Evolutionary conservation across 164 flowering plant species (phyloP).

Genomic region (Brasenia schreberi): DNA sequence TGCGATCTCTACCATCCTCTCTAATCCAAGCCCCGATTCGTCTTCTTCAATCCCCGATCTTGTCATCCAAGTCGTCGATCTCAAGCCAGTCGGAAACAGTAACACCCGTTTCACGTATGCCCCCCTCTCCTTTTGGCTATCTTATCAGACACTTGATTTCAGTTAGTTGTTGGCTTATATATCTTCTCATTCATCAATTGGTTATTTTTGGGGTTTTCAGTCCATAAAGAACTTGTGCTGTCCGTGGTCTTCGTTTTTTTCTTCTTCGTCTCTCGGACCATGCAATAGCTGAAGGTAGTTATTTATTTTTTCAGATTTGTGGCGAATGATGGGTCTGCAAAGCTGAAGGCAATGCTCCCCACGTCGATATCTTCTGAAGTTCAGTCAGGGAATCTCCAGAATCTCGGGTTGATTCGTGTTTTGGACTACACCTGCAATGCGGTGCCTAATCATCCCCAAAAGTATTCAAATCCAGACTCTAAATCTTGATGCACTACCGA

Average conservation of each 20-base stretch:
- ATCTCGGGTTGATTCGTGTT: slow-evolving; percentile 60
- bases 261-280: no score
- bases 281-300: neutral
- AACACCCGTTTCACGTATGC: slow-evolving; percentile 40
- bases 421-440: slow-evolving; percentile 66
- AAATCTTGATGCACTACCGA: neutral
- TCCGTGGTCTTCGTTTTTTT: neutral
- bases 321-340: slow-evolving; percentile 74
- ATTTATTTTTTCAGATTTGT: slow-evolving; percentile 31
- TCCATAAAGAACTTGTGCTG: neutral
- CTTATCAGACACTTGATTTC: no score
- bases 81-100: slow-evolving; percentile 53
- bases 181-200: neutral
- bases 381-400: slow-evolving; percentile 67
- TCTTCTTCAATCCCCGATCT: slow-evolving; percentile 40
- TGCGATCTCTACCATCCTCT: slow-evolving; percentile 47
- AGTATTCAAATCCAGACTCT: slow-evolving; percentile 25
- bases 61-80: slow-evolving; percentile 71
- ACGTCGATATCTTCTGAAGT: slow-evolving; percentile 46
- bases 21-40: slow-evolving; percentile 69
- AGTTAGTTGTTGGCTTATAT: neutral
- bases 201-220: neutral
- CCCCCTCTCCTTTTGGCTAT: neutral
- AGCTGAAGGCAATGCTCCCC: slow-evolving; percentile 51
- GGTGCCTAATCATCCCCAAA: slow-evolving; percentile 62